Conservation (phyloP, 352 stramenopile genomes). For the Phytophthora idaei region DNA sequence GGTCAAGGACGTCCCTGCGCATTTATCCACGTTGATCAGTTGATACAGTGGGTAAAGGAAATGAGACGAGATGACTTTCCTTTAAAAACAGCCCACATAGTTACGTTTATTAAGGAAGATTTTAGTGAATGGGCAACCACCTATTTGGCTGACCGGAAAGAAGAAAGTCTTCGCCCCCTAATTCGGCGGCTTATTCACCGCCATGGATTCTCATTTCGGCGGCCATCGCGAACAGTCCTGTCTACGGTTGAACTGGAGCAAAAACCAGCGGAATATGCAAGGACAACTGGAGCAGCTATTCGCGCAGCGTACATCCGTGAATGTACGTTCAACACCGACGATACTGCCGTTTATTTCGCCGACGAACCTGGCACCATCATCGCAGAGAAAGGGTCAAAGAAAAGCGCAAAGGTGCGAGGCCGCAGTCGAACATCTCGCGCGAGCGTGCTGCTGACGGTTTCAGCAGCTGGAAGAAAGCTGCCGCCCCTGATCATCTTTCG, state of each 20-base stretch:
- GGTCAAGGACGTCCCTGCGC: background rate
- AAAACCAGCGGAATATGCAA: background rate
- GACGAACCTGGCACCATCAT: background rate
- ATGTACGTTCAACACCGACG: background rate
- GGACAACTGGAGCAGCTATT: background rate
- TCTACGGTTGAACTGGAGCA: background rate
- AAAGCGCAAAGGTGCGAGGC: background rate
- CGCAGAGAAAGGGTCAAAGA: background rate
- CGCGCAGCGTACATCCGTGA: background rate
- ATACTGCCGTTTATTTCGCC: background rate
- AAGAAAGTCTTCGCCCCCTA: background rate
- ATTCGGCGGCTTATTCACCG: background rate
- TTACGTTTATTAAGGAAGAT: background rate
- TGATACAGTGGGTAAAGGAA: background rate
- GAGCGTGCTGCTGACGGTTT: background rate
- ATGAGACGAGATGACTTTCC: background rate
- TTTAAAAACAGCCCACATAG: background rate
- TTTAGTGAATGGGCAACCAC: background rate
- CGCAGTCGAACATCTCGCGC: background rate
- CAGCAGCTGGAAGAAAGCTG: background rate
- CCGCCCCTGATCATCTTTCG: background rate
- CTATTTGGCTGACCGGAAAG: background rate
- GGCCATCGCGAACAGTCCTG: background rate
- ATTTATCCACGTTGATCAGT: background rate
- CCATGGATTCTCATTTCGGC: background rate